Evolutionary conservation across 2,329 filamentous ascomycete genomes (phyloP), one percentile per base, ranked within the genome.

Genomic region (Penicillium rolfsii): DNA sequence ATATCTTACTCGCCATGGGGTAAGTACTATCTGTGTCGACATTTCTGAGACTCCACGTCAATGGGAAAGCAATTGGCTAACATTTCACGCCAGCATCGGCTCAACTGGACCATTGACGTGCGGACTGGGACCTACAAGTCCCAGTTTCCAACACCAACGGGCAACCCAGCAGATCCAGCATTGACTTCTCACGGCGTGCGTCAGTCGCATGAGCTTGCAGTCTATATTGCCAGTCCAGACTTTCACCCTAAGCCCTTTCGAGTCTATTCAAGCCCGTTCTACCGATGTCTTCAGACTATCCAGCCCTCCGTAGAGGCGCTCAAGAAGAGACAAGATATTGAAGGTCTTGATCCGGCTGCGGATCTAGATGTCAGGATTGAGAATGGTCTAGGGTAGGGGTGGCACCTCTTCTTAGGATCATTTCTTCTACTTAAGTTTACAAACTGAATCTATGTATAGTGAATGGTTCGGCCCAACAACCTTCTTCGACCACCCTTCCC

Each of bases 381-480:
- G 68, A 79, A 82, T 65, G 83, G 83, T 1, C 65, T 85, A 60
- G 82, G 82, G 83, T 84, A 72, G 30, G 30, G 8, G 30, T 33
- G 9, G 11, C 30, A 3, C 30, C 9, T 33, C 30, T 33, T 11
- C 30, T 33, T 8, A 33, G 19, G 19, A 22, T 22, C 19, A 22
- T 22, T 22, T 54, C 36, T 14, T 22, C 28, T 28, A 26, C 3
- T 19, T 36, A 26, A 19, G 3, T 40, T 22, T 16, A n/a, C 14
- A 5, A 6, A 40, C 35, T 28, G 11, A 53, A 6, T 11, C 57
- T 46, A 41, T 35, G 3, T 64, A 30, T 41, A 89, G 91, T 63
- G 95, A 99, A 80, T 98, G 95, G 89, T 98, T 95, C 75, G 95
- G 95, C 28, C 83, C 87, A 52, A 77, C 77, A 11, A 92, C 93